A percentile compares a stretch with the other conserved stretches of the same genome.
These are phyloP conservation scores for Ampelocalamus luodianensis DNA, from an alignment of 176 grass and related monocot species.

Conservation along the genomic window DNA sequence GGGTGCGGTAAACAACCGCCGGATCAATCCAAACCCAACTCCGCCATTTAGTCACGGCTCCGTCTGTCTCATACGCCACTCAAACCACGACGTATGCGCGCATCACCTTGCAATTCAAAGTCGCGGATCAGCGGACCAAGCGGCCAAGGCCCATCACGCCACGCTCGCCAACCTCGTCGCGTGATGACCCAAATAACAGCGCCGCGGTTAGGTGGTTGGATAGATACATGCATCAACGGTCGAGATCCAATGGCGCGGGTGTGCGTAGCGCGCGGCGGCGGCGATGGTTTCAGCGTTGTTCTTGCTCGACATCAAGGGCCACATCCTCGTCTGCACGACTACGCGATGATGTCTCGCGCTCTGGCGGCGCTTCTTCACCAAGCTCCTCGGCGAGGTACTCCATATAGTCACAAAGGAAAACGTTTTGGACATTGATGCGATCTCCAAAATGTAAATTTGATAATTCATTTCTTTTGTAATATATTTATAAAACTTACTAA, in stretches of 20 bases:
- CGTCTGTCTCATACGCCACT: not conserved
- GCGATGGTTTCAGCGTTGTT: constrained; percentile 94
- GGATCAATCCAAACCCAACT: not conserved
- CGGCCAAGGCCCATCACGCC: not conserved
- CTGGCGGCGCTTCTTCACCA: constrained; percentile 97
- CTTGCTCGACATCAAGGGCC: constrained; percentile 97
- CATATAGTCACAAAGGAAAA: no score
- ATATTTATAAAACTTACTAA: no score
- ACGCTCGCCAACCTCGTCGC: no score
- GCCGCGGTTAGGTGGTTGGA: not conserved
- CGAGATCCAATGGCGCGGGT: constrained; percentile 2
- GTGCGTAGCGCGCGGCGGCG: constrained; percentile 68
- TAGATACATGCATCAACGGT: not conserved
- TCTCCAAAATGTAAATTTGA: no score
- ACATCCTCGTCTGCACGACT: constrained; percentile 96
- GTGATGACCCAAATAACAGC: not conserved
- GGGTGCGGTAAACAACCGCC: not conserved
- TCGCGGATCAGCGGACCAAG: not conserved
- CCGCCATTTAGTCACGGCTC: not conserved
- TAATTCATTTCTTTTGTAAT: no score
- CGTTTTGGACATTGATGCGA: no score
- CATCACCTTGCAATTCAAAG: not conserved
- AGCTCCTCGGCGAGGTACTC: constrained; percentile 59
- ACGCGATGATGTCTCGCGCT: constrained; percentile 90
- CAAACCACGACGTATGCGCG: not conserved